phyloP scores from a whole-genome alignment of 495 filamentous ascomycete species.

The Aspergillus avenaceus region DNA sequence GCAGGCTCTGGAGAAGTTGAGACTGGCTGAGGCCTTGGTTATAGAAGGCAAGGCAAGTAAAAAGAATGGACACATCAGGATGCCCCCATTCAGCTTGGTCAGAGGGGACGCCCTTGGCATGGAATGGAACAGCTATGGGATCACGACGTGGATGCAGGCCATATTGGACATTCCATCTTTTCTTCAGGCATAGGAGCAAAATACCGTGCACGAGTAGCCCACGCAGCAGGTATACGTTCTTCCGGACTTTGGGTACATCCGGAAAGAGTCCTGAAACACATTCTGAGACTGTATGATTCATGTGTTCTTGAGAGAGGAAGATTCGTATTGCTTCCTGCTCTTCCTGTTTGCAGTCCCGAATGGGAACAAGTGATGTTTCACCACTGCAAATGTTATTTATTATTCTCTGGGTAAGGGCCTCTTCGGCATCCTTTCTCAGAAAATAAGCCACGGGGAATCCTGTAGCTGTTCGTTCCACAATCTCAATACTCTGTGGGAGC shows the following conservation, averaged over 20 bases:
- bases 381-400: slow-evolving; percentile 8
- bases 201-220: slow-evolving; percentile 58
- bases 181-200: slow-evolving; percentile 54
- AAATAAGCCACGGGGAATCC: slow-evolving; percentile 19
- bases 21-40: slow-evolving; percentile 52
- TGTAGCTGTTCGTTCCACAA: slow-evolving; percentile 14
- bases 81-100: slow-evolving; percentile 68
- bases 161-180: slow-evolving; percentile 67
- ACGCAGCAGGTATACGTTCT: slow-evolving; percentile 49
- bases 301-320: slow-evolving; percentile 10
- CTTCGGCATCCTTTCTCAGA: slow-evolving; percentile 17
- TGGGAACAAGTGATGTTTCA: slow-evolving; percentile 16
- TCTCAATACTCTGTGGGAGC: slow-evolving; percentile 35
- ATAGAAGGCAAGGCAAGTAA: slow-evolving; percentile 67
- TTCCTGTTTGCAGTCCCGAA: not conserved
- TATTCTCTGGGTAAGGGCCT: slow-evolving; percentile 5
- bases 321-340: slow-evolving; percentile 4
- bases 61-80: slow-evolving; percentile 61
- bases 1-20: slow-evolving; percentile 47
- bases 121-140: slow-evolving; percentile 63
- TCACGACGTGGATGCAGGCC: slow-evolving; percentile 51
- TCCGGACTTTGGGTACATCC: not conserved
- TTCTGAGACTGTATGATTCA: not conserved
- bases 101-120: slow-evolving; percentile 61
- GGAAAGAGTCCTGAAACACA: not conserved